A percentile compares a stretch with the other conserved stretches of the same genome.
Conservation (phyloP, 805 yeast species). For the Saccharomycopsis capsularis region DNA sequence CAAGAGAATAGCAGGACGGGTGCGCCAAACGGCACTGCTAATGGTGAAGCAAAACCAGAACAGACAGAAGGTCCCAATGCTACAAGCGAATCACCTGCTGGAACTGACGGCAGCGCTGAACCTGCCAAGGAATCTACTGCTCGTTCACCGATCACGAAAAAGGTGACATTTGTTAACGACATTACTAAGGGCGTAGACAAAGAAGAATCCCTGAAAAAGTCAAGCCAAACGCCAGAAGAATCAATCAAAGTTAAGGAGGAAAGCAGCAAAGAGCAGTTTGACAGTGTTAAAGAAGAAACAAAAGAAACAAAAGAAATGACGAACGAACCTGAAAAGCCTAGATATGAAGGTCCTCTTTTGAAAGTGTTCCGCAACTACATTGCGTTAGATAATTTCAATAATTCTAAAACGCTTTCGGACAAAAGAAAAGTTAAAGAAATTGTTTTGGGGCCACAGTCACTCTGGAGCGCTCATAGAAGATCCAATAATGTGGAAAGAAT, state of each 20-base stretch:
- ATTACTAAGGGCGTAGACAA: no score
- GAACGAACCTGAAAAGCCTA: conserved; percentile 7
- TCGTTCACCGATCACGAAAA: not conserved
- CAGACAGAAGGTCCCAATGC: no score
- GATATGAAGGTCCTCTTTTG: conserved; percentile 64
- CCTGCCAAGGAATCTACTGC: not conserved
- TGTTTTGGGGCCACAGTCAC: conserved; percentile 60
- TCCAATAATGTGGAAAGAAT: conserved; percentile 48
- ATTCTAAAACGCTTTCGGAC: conserved; percentile 22
- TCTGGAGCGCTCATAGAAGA: conserved; percentile 44
- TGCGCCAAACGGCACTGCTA: no score
- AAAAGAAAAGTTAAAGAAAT: conserved; percentile 26
- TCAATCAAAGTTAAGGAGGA: not conserved
- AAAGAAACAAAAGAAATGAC: not conserved
- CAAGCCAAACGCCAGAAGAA: not conserved
- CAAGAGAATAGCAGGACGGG: no score
- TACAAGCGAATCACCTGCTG: no score
- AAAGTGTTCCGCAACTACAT: conserved; percentile 49
- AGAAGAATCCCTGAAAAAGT: no score
- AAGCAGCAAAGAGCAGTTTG: conserved; percentile 15
- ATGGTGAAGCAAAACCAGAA: no score
- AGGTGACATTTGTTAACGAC: not conserved
- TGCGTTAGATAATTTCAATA: conserved; percentile 31
- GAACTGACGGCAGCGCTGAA: not conserved
- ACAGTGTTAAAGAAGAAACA: conserved; percentile 23